phyloP scores from a whole-genome alignment of 2,329 filamentous ascomycete species.

The Stagonosporopsis rhizophila region DNA sequence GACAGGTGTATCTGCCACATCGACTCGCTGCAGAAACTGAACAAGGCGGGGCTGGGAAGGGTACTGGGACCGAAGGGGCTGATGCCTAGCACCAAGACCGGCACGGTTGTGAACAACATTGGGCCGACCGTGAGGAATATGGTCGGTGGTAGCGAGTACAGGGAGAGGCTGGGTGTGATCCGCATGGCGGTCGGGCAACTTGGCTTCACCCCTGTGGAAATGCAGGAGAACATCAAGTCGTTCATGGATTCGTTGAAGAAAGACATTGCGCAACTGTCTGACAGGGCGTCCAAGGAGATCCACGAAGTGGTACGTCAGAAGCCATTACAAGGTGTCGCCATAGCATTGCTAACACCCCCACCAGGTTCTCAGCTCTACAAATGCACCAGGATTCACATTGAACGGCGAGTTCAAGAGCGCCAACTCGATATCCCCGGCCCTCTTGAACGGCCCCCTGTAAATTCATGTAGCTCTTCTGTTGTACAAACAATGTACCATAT shows the following conservation, averaged over 20 bases:
- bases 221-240: slow-evolving; percentile 82
- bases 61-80: slow-evolving; percentile 87
- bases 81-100: slow-evolving; percentile 89
- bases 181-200: slow-evolving; percentile 91
- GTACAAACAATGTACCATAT: slow-evolving; percentile 47
- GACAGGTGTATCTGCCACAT: slow-evolving; percentile 88
- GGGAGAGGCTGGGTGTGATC: slow-evolving; percentile 83
- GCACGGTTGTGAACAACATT: slow-evolving; percentile 86
- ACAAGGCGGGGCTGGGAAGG: slow-evolving; percentile 79
- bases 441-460: slow-evolving; percentile 46
- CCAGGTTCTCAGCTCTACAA: slow-evolving; percentile 81
- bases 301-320: slow-evolving; percentile 66
- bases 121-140: slow-evolving; percentile 78
- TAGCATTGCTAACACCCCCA: slow-evolving; percentile 49
- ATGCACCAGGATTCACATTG: slow-evolving; percentile 85
- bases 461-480: slow-evolving; percentile 29
- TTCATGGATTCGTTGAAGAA: slow-evolving; percentile 79
- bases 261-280: slow-evolving; percentile 72
- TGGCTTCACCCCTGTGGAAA: slow-evolving; percentile 83
- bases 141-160: slow-evolving; percentile 84
- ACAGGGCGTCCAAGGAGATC: slow-evolving; percentile 73
- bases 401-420: slow-evolving; percentile 75
- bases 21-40: slow-evolving; percentile 77
- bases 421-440: slow-evolving; percentile 50
- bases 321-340: neutral